Evolutionary conservation across 1,284 basidiomycete genomes (phyloP), one percentile per base, ranked within the genome.

Genomic region (Pulveroboletus sp.): DNA sequence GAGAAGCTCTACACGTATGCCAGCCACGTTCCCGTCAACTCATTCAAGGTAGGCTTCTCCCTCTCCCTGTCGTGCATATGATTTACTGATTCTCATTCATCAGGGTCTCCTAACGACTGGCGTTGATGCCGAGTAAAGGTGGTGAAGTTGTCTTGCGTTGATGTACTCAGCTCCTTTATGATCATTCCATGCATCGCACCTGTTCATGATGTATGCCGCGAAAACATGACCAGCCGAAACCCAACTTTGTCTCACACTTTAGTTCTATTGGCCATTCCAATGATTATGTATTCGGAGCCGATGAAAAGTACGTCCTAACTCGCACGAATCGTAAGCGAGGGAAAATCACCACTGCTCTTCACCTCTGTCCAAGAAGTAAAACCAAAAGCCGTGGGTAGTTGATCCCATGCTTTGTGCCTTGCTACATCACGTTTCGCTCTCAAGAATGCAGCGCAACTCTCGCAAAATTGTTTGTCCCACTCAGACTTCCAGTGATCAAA

Each of bases 1-100:
- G 95, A 98, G 83, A 97, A 96, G 82, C 87, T 98, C 57, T 97
- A 83, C 84, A 96, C 94, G 50, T 92, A 94, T 73, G 95, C 91
- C 62, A 85, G 85, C 60, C 84, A 91, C 72, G 88, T 97, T 62
- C 81, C 84, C 49, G 91, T 92, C 52, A 75, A 81, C 45, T 82
- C 89, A 52, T 95, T 94, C 89, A 95, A 96, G 89, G 92, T 86
- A 57, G 57, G 84, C 71, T 18, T 33, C 43, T n/a, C 54, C 29
- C 25, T 49, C 22, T 18, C 24, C 3, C 49, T 28, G 1, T 18
- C 20, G 18, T 49, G 28, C 24, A n/a, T 8, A n/a, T 36, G 14
- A 59, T 36, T 45, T 42, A 9, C 35, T 56, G n/a, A 68, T 35
- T 10, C 22, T 39, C 25, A 42, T 49, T 24, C 49, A 25, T 46